phyloP scores from a whole-genome alignment of 2,329 filamentous ascomycete species.

The Diplocarpon rosae region DNA sequence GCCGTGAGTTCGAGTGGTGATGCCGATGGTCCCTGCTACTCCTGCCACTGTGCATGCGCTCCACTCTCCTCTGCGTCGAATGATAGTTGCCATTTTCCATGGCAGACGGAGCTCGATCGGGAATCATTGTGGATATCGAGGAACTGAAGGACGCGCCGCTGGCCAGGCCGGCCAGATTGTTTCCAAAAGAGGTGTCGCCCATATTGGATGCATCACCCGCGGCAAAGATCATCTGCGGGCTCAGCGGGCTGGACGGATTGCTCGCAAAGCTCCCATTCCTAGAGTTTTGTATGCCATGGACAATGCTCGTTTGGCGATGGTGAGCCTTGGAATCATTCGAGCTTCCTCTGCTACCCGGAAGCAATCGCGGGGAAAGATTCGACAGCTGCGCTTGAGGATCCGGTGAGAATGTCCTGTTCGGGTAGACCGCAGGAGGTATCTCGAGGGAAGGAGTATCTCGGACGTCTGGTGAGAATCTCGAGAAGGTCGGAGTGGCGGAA shows the following conservation, averaged over 20 bases:
- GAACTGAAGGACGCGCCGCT: slow-evolving; percentile 22
- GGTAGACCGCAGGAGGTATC: slow-evolving; percentile 12
- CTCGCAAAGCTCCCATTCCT: slow-evolving; percentile 81
- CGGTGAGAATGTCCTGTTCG: slow-evolving; percentile 10
- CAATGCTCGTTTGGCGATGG: slow-evolving; percentile 92
- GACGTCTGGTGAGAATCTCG: slow-evolving; percentile 15
- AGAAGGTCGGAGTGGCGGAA: slow-evolving; percentile 15
- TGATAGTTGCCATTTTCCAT: slow-evolving; percentile 35
- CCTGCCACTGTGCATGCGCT: slow-evolving; percentile 54
- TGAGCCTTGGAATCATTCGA: slow-evolving; percentile 50
- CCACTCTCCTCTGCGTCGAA: slow-evolving; percentile 40
- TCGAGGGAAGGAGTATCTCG: slow-evolving; percentile 17
- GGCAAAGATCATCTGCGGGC: slow-evolving; percentile 72
- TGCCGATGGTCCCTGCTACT: slow-evolving; percentile 64
- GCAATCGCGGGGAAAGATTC: slow-evolving; percentile 22
- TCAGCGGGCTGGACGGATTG: slow-evolving; percentile 72
- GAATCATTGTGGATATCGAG: slow-evolving; percentile 20
- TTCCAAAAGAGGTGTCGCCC: slow-evolving; percentile 22
- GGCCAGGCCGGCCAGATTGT: slow-evolving; percentile 20
- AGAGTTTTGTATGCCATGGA: slow-evolving; percentile 88
- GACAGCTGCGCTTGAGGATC: slow-evolving; percentile 18
- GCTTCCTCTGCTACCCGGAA: slow-evolving; percentile 26
- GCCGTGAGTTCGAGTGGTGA: slow-evolving; percentile 53
- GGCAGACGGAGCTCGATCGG: slow-evolving; percentile 30
- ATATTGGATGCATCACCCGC: slow-evolving; percentile 36